Evolutionary conservation across 352 stramenopile species (phyloP).

Genomic region (Phytopythium ostracodes): DNA sequence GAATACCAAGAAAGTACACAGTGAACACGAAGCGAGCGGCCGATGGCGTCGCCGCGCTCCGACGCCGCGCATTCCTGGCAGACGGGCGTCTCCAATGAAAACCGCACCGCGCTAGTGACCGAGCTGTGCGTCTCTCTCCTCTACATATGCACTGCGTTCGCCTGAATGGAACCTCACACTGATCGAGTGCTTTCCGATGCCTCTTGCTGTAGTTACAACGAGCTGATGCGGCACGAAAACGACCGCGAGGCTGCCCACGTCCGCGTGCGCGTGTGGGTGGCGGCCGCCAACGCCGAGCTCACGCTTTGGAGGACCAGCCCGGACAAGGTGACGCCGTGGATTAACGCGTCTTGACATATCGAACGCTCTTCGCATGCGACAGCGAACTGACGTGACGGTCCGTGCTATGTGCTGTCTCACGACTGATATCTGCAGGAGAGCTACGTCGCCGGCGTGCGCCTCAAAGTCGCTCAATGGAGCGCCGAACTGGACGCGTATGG

Average conservation of each 20-base stretch:
- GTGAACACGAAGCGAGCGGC: background rate
- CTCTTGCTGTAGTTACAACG: background rate
- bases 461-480: conserved; percentile 1
- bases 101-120: conserved; percentile 6
- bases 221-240: background rate
- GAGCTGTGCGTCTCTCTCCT: conserved; percentile 4
- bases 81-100: background rate
- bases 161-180: background rate
- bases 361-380: no score
- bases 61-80: background rate
- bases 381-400: background rate
- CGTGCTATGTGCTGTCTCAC: background rate
- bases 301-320: background rate
- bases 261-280: conserved; percentile 6
- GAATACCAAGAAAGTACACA: no score
- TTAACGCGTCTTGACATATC: background rate
- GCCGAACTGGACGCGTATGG: conserved; percentile 2
- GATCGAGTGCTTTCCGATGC: background rate
- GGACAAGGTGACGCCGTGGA: conserved; percentile 1
- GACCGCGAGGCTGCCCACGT: no score
- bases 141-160: background rate
- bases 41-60: background rate
- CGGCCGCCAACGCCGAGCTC: conserved; percentile 6
- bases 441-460: conserved; percentile 3
- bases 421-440: background rate